Evolutionary conservation across 768 basidiomycete species (phyloP).

Genomic region (Sistotremastrum suecicum): DNA sequence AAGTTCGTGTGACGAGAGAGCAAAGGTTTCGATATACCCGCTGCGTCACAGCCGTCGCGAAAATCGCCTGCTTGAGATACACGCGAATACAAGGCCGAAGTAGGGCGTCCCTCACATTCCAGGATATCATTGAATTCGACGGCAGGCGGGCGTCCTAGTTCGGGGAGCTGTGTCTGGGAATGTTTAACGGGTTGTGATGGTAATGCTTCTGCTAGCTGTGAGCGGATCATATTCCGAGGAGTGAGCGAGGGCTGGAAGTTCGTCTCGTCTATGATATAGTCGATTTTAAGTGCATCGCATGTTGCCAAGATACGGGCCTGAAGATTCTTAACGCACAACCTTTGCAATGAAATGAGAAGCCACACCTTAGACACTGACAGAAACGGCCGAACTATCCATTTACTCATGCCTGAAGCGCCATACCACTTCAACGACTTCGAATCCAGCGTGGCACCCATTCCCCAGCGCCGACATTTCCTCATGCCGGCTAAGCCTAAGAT

Average conservation of each 20-base stretch:
- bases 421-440: constrained; percentile 22
- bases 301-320: constrained; percentile 75
- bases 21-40: no score
- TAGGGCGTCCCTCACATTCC: no score
- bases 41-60: no score
- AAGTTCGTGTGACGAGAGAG: no score
- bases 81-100: no score
- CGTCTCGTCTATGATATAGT: constrained; percentile 52
- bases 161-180: background rate
- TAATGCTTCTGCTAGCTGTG: constrained; percentile 16
- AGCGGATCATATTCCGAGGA: constrained; percentile 59
- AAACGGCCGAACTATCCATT: constrained; percentile 63
- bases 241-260: constrained; percentile 67
- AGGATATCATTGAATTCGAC: no score
- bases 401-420: constrained; percentile 44
- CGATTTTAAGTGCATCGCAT: constrained; percentile 44
- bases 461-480: constrained; percentile 54
- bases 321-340: background rate
- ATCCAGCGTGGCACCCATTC: constrained; percentile 43
- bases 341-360: background rate
- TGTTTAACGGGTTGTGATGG: background rate
- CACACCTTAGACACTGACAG: constrained; percentile 53
- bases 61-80: no score
- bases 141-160: no score
- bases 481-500: constrained; percentile 52